Evolutionary conservation across 2,329 filamentous ascomycete species (phyloP), one percentile per base, ranked within the genome.

Genomic region (Ceratocystiopsis minuta): DNA sequence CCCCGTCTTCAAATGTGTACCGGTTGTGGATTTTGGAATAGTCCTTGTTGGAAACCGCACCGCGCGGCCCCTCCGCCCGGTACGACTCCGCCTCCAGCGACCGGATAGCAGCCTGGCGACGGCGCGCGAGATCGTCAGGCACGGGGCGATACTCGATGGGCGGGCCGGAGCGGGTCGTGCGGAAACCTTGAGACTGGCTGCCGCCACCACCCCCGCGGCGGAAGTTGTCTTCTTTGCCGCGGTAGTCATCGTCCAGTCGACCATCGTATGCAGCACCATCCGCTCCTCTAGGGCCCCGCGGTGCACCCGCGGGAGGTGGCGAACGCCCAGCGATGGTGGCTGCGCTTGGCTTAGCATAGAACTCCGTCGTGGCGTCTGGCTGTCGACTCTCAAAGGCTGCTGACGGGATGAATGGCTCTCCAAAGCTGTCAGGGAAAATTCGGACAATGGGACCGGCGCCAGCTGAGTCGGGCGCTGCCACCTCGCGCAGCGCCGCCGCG

Each of bases 1-100:
- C 72, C 1, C 65, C 67, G 43, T 76, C 63, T 55, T 85, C 79
- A 50, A 86, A 86, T 0, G 77, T 79, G 55, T 83, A 85, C 31
- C 80, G 67, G 54, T 81, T 75, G 58, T 72, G 72, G 40, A 73
- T 47, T 62, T 56, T 70, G 70, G 48, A 63, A 37, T 48, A 49
- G 16, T 46, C 24, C 24, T 28, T 28, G 24, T 28, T 28, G 5
- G 24, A 10, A 6, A 28, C 24, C 5, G 24, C 6, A 6, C 24
- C 24, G 24, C 24, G 24, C 9, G 24, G 24, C 24, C 24, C 24
- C 9, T 28, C 24, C 5, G 24, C 13, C 37, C 18, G 6, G 40
- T 42, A 18, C 35, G 40, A 5, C 34, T 34, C 5, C 38, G 41
- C 34, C 20, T 36, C 14, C 20, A 36, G 39, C 28, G 16, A 2